Base-by-base conservation (phyloP, 805 yeast species). In the Candida tammaniensis region DNA sequence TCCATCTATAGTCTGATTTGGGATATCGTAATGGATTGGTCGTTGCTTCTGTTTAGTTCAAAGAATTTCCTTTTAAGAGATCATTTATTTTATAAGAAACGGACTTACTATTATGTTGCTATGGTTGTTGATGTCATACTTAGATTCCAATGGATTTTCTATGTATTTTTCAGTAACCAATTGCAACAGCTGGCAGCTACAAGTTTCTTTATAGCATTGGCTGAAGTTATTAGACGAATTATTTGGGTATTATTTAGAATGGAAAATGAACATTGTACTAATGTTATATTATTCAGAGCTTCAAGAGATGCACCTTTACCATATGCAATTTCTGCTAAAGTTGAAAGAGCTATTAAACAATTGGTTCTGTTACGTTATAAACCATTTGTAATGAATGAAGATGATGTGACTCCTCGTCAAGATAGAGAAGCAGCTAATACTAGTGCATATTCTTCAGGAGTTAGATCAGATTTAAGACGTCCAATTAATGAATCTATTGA, bases 21-120 rank as follows among this genome's bases (percentile, higher is more conserved):
- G 98, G 98, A 93, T 59, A 64, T 93, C 5, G 64, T 89, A 26
- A 87, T 93, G 95, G 98, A 93, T 64, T 93, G 96, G 91, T 88
- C 97, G 2, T 64, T 93, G 49, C 69, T 84, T 37, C 96, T 86
- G 55, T 64, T 76, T 18, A 72, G 68, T 10, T 70, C 82, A 2
- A 67, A 70, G 40, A 72, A 83, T 54, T 59, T 59, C 37, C 59
- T 81, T 17, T 64, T 89, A 33, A 70, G 97, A 47, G 80, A 86
- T 51, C 82, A 85, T 49, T 64, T 89, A 31, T 82, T 81, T 27
- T 80, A 74, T 48, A 69, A 71, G 36, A 57, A 60, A 9, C 80
- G 82, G 8, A 52, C 54, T 18, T 68, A 72, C 55, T 63, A 75
- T 18, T 91, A 88, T 51, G 36, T 59, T 8, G 93, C 95, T 0